phyloP scores from a whole-genome alignment of 2,329 filamentous ascomycete species.

The Trichoderma sp. region DNA sequence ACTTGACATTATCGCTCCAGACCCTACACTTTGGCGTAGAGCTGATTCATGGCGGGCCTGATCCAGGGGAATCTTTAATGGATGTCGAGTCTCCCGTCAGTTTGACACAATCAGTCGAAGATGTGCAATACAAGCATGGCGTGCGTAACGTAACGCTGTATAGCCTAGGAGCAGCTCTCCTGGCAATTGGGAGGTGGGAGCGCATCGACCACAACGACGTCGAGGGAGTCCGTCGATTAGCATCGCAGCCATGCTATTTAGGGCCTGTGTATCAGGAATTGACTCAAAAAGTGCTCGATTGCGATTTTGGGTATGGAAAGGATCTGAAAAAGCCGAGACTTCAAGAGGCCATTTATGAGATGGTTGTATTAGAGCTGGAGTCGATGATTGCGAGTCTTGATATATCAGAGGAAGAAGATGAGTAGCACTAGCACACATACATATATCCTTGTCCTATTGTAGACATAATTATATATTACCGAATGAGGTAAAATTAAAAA shows the following conservation, averaged over 20 bases:
- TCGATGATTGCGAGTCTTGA: slow-evolving; percentile 4
- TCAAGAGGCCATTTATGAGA: not conserved
- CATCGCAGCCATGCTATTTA: not conserved
- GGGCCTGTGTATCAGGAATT: not conserved
- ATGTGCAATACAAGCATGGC: not conserved
- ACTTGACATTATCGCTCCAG: not conserved
- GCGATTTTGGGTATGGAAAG: not conserved
- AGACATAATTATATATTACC: not conserved
- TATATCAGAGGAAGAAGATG: not conserved
- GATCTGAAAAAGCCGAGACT: slow-evolving; percentile 7
- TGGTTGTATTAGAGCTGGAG: not conserved
- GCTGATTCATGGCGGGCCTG: not conserved
- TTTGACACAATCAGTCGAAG: not conserved
- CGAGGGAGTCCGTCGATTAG: not conserved
- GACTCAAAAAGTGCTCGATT: not conserved
- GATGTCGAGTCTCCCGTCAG: not conserved
- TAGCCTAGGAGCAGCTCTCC: not conserved
- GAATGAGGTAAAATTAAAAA: not conserved
- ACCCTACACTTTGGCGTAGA: not conserved
- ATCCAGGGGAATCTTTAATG: not conserved
- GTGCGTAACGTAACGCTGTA: not conserved
- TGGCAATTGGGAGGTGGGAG: slow-evolving; percentile 1
- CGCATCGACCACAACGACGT: not conserved
- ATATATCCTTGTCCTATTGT: not conserved
- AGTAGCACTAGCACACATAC: not conserved